Percentiles rank a stretch among this genome's conserved stretches.
Evolutionary conservation across 1,139 yeast genomes (phyloP).

Genomic region (Geotrichum australiense): DNA sequence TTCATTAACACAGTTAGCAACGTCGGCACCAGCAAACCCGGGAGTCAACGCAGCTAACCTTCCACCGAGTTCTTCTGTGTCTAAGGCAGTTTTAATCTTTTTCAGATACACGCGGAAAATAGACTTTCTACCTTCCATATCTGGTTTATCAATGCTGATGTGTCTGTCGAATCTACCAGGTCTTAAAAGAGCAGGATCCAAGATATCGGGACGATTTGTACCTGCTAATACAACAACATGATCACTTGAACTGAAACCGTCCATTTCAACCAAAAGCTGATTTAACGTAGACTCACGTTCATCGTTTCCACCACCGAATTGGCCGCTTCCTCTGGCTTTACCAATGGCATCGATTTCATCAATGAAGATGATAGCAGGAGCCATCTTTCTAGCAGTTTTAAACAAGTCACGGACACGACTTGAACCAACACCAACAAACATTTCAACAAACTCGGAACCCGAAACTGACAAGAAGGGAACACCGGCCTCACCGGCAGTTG

Average conservation of each 20-base stretch:
- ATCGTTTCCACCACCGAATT: slow-evolving; percentile 81
- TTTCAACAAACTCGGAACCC: slow-evolving; percentile 97
- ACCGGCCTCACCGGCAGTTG: slow-evolving; percentile 98
- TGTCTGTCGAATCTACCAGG: slow-evolving; percentile 98
- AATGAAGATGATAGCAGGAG: slow-evolving; percentile 90
- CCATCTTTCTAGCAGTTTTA: slow-evolving; percentile 83
- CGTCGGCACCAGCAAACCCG: slow-evolving; percentile 97
- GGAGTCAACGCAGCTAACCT: slow-evolving; percentile 93
- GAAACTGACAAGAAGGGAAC: slow-evolving; percentile 94
- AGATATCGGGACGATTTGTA: slow-evolving; percentile 88
- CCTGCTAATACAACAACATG: slow-evolving; percentile 97
- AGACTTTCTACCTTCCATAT: slow-evolving; percentile 84
- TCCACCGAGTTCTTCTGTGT: slow-evolving; percentile 59
- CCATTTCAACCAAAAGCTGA: slow-evolving; percentile 95
- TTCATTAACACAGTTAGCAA: slow-evolving; percentile 94
- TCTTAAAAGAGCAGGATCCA: slow-evolving; percentile 86
- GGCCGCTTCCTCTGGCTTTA: slow-evolving; percentile 79
- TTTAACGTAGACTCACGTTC: slow-evolving; percentile 95
- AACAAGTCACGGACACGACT: slow-evolving; percentile 93
- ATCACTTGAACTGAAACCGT: slow-evolving; percentile 82
- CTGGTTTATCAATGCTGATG: slow-evolving; percentile 85
- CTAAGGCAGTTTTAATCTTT: slow-evolving; percentile 52
- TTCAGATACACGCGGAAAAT: slow-evolving; percentile 78
- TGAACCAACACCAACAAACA: slow-evolving; percentile 99
- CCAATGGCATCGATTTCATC: slow-evolving; percentile 99